These are phyloP conservation scores for Coleophoma cylindrospora DNA, from an alignment of 2,329 filamentous ascomycete genomes.

Conservation along the genomic window DNA sequence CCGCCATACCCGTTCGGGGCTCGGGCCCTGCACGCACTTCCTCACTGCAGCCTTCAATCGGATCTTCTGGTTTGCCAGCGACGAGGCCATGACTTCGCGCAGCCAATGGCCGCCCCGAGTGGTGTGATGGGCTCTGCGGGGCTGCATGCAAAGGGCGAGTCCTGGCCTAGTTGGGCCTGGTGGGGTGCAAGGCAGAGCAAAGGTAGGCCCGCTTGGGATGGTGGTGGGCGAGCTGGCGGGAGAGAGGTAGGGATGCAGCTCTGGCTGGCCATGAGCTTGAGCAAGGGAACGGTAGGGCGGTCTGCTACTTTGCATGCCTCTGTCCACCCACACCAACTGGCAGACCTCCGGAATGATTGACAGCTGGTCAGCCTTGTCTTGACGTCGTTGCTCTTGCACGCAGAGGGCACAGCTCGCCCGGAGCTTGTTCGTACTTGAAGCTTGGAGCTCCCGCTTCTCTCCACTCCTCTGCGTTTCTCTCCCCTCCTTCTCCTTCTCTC, in stretches of 20 bases:
- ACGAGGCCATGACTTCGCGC: no score
- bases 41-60: not conserved
- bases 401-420: no score
- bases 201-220: not conserved
- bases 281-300: not conserved
- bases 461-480: conserved; percentile 1
- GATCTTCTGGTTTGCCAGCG: not conserved
- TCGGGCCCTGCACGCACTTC: not conserved
- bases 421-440: not conserved
- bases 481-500: not conserved
- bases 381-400: no score
- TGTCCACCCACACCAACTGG: no score
- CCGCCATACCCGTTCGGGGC: not conserved
- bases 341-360: no score
- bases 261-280: no score
- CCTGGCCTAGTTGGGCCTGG: not conserved
- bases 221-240: not conserved
- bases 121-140: not conserved
- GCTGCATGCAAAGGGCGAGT: conserved; percentile 2
- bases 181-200: not conserved
- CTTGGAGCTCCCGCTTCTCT: not conserved
- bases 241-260: not conserved
- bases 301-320: not conserved
- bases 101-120: not conserved
- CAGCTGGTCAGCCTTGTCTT: no score